phyloP scores from a whole-genome alignment of 179 eudicot genomes.

The Beta macrorhiza region DNA sequence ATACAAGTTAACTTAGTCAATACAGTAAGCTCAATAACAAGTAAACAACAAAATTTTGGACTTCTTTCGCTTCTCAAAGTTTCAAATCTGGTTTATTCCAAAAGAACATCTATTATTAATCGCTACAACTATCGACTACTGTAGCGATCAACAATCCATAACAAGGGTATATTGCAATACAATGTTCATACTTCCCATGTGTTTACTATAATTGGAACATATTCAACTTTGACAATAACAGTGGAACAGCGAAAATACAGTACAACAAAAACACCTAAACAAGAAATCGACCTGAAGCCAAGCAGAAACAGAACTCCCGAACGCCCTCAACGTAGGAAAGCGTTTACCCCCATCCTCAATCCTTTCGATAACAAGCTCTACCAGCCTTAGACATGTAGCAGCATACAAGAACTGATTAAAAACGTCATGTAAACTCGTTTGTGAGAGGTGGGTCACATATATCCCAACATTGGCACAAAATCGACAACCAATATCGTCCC shows the following conservation, averaged over 20 bases:
- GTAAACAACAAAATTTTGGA: not conserved
- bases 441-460: conserved; percentile 64
- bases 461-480: conserved; percentile 58
- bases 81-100: not conserved
- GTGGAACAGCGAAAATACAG: not conserved
- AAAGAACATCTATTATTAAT: not conserved
- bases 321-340: conserved; percentile 77
- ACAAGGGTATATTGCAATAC: not conserved
- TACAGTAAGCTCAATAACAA: conserved; percentile 22
- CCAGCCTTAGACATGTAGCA: conserved; percentile 75
- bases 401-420: conserved; percentile 70
- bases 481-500: conserved; percentile 51
- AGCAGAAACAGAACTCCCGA: conserved; percentile 54
- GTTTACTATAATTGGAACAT: not conserved
- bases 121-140: not conserved
- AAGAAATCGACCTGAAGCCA: conserved; percentile 65
- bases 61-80: not conserved
- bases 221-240: not conserved
- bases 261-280: not conserved
- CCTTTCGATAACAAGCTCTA: conserved; percentile 44
- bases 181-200: not conserved
- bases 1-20: conserved; percentile 30
- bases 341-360: conserved; percentile 43
- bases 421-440: conserved; percentile 56
- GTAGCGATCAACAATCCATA: too few relatives aligned